These are phyloP conservation scores for Heritiera littoralis DNA, from an alignment of 345 rosid genomes.

Conservation along the genomic window DNA sequence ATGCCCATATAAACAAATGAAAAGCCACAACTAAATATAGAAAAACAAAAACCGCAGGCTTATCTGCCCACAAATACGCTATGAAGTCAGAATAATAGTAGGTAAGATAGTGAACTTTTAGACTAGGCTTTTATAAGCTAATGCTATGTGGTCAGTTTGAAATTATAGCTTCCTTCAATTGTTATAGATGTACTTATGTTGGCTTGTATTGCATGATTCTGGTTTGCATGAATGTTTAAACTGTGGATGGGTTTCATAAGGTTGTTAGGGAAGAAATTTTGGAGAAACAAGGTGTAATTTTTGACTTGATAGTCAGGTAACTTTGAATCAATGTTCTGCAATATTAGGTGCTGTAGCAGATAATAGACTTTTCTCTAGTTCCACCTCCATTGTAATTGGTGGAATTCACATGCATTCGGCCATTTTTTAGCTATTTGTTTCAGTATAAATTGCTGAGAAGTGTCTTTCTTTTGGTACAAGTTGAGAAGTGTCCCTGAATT, in stretches of 20 bases:
- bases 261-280: not conserved
- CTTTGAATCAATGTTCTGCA: conserved; percentile 16
- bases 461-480: conserved; percentile 39
- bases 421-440: conserved; percentile 16
- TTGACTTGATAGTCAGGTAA: conserved; percentile 18
- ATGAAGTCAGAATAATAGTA: not conserved
- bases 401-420: conserved; percentile 28
- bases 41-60: not conserved
- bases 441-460: not conserved
- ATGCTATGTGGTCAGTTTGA: not conserved
- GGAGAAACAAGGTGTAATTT: not conserved
- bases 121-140: conserved; percentile 2
- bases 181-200: not conserved
- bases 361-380: conserved; percentile 44
- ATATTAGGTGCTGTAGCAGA: conserved; percentile 47
- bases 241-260: not conserved
- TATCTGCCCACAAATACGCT: not conserved
- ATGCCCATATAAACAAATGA: no score
- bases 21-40: no score
- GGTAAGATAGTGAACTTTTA: not conserved
- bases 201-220: not conserved
- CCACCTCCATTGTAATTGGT: conserved; percentile 50
- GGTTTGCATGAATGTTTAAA: not conserved
- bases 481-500: conserved; percentile 27
- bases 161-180: not conserved